Evolutionary conservation across 1,284 basidiomycete genomes (phyloP).

Genomic region (Wolfiporia cocos): DNA sequence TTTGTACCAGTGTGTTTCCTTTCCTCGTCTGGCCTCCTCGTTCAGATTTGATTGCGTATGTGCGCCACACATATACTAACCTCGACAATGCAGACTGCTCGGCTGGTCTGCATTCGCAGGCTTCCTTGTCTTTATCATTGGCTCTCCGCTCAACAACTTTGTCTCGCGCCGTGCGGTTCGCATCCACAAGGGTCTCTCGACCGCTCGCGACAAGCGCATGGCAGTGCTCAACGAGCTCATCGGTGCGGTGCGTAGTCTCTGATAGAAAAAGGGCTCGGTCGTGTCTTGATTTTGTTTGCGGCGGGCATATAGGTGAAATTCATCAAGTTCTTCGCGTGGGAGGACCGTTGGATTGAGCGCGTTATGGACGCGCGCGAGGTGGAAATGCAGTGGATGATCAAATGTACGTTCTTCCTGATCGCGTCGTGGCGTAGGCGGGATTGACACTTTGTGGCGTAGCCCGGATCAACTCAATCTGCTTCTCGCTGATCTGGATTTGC

Average conservation of each 20-base stretch:
- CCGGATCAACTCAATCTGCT: conserved; percentile 59
- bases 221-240: conserved; percentile 83
- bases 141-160: conserved; percentile 71
- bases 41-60: no score
- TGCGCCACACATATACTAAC: no score
- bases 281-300: background rate
- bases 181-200: conserved; percentile 70
- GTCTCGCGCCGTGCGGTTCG: conserved; percentile 55
- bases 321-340: conserved; percentile 87
- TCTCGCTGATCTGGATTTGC: conserved; percentile 55
- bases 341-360: conserved; percentile 65
- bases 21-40: background rate
- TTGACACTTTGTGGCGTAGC: conserved; percentile 31
- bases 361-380: conserved; percentile 49
- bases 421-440: background rate
- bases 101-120: conserved; percentile 85
- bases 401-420: no score
- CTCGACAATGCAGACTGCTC: conserved; percentile 50
- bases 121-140: conserved; percentile 67
- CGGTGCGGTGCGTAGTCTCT: conserved; percentile 40
- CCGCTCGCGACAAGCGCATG: conserved; percentile 82
- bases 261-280: background rate
- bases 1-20: conserved; percentile 68
- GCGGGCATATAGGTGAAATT: conserved; percentile 56
- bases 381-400: conserved; percentile 69